Evolutionary conservation across 1,139 yeast species (phyloP).

Genomic region (Candida freyschussii): DNA sequence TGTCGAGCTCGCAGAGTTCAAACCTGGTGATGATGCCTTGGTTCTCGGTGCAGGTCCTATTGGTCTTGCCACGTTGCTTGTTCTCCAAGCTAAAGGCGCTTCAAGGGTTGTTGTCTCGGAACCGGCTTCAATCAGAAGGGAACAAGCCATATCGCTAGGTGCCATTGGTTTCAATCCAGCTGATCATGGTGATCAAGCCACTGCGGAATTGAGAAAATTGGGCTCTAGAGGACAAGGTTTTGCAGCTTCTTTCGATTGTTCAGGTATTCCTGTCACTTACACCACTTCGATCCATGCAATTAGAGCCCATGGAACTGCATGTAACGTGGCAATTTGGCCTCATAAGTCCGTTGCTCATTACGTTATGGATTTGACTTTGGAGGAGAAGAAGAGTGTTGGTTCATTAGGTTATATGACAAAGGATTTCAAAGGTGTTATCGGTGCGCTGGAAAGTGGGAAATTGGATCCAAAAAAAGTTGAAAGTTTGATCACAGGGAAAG

Average conservation of each 20-base stretch:
- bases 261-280: slow-evolving; percentile 54
- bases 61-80: slow-evolving; percentile 52
- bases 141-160: slow-evolving; percentile 47
- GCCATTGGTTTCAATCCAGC: slow-evolving; percentile 48
- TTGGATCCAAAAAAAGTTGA: slow-evolving; percentile 37
- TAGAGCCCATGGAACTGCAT: slow-evolving; percentile 56
- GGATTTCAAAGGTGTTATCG: slow-evolving; percentile 48
- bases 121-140: slow-evolving; percentile 52
- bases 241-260: slow-evolving; percentile 55
- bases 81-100: slow-evolving; percentile 53
- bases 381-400: slow-evolving; percentile 44
- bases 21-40: slow-evolving; percentile 44
- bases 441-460: slow-evolving; percentile 38
- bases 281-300: slow-evolving; percentile 46
- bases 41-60: slow-evolving; percentile 63
- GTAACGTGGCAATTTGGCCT: slow-evolving; percentile 63
- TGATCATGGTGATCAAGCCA: slow-evolving; percentile 32
- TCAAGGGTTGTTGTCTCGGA: slow-evolving; percentile 53
- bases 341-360: slow-evolving; percentile 40
- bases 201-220: slow-evolving; percentile 33
- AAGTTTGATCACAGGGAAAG: slow-evolving; percentile 40
- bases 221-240: slow-evolving; percentile 51
- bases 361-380: slow-evolving; percentile 45
- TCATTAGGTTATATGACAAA: slow-evolving; percentile 45
- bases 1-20: slow-evolving; percentile 39